These are phyloP conservation scores for Leucoagaricus sp. DNA, from an alignment of 1,284 basidiomycete species.

Conservation along the genomic window DNA sequence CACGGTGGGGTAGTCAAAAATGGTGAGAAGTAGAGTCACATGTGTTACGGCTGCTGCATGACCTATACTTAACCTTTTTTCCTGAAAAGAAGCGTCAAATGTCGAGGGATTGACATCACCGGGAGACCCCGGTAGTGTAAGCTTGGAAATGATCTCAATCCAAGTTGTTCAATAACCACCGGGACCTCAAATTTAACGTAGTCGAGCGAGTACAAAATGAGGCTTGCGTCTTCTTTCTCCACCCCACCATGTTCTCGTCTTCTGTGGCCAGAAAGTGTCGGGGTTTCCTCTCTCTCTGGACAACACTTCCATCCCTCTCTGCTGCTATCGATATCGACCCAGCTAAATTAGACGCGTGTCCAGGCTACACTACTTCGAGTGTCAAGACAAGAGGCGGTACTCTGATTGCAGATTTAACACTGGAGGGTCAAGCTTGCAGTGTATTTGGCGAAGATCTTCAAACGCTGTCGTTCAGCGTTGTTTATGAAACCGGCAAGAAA, in stretches of 20 bases:
- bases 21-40: too few species aligned
- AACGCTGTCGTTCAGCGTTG: slow-evolving; percentile 22
- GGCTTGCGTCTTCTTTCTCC: background rate
- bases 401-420: slow-evolving; percentile 21
- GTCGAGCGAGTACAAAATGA: background rate
- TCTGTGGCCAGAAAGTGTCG: background rate
- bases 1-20: too few species aligned
- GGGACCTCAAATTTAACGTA: background rate
- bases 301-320: background rate
- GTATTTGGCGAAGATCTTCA: slow-evolving; percentile 27
- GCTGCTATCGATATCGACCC: slow-evolving; percentile 22
- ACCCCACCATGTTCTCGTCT: slow-evolving; percentile 1
- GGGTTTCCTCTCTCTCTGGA: slow-evolving; percentile 3
- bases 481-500: slow-evolving; percentile 25
- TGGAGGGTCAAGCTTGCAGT: slow-evolving; percentile 21
- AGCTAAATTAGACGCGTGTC: slow-evolving; percentile 25
- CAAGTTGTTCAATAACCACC: too few species aligned
- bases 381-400: slow-evolving; percentile 18
- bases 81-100: too few species aligned
- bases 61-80: too few species aligned
- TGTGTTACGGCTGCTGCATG: too few species aligned
- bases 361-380: slow-evolving; percentile 26
- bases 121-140: too few species aligned
- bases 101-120: too few species aligned
- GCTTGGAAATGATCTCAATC: too few species aligned